Base-by-base conservation (phyloP, 2,329 filamentous ascomycete species). In the Hirsutella minnesotensis region DNA sequence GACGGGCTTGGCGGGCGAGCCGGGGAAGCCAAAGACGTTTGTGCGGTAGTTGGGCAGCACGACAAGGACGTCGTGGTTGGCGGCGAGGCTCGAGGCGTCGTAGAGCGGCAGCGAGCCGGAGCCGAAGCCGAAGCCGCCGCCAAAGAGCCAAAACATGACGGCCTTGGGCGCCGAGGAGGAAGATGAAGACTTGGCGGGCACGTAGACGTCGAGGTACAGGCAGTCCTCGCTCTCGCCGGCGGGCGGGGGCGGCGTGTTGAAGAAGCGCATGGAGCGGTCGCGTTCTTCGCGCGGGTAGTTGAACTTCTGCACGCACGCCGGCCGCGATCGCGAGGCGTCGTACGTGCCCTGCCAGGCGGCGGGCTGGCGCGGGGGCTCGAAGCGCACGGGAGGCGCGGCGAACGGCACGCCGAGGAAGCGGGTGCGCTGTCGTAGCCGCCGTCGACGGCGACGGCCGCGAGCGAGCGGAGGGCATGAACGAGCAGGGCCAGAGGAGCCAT, bases 11-110 rank as follows among this genome's bases (percentile, higher is more conserved):
- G 31, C 34, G 3, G 43, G 24, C n/a, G 31, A 40, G 5, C 57
- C 55, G 1, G 62, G 63, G 42, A 68, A 67, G 3, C 65, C 65
- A 46, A 69, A 66, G 22, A 67, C 53, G 27, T 61, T 63, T 33
- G 63, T 47, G 4, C 67, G 64, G 44, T 66, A 72, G 55, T 72
- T 72, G 37, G 68, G 49, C 1, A 65, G 64, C 1, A 73, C 68
- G 0, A 72, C 52, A 2, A 73, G 54, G 2, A 72, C 53, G 35
- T 71, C 68, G 39, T 70, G 57, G 2, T 64, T 51, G 0, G 57
- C 56, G 0, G 63, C 66, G 20, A 70, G 56, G 40, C 56, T 56
- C 2, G 60, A 57, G 3, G 67, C 68, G 44, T 64, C 63, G 48
- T 69, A 70, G 4, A 56, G 46, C 0, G 59, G 56, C 9, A 59